Conservation (phyloP, 2,329 filamentous ascomycete species). For the Huntiella decipiens region DNA sequence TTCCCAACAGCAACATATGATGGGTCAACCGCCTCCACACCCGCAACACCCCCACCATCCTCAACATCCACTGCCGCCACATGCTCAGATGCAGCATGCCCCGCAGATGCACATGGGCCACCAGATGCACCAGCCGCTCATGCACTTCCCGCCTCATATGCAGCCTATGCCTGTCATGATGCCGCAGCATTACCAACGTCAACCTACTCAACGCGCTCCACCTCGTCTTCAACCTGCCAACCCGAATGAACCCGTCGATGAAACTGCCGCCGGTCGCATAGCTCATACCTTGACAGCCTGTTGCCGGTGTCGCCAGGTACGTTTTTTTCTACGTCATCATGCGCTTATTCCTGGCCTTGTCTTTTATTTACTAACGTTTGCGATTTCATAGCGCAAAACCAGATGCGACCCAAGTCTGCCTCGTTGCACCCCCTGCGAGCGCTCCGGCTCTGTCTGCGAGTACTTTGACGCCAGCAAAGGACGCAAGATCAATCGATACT, state of each 20-base stretch:
- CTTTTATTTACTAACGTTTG: neutral
- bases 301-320: slow-evolving; percentile 58
- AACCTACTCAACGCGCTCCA: slow-evolving; percentile 6
- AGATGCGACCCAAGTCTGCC: slow-evolving; percentile 86
- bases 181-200: neutral
- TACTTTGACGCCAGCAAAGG: slow-evolving; percentile 85
- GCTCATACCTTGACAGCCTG: slow-evolving; percentile 67
- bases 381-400: slow-evolving; percentile 59
- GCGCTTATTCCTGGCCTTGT: too few relatives aligned
- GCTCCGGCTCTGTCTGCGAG: slow-evolving; percentile 78
- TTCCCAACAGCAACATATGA: slow-evolving; percentile 15
- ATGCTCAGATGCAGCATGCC: slow-evolving; percentile 14
- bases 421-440: slow-evolving; percentile 79
- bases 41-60: slow-evolving; percentile 12
- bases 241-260: slow-evolving; percentile 12
- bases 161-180: slow-evolving; percentile 5
- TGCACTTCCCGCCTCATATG: slow-evolving; percentile 9
- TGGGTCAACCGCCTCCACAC: slow-evolving; percentile 4
- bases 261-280: slow-evolving; percentile 33
- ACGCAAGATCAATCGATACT: slow-evolving; percentile 70
- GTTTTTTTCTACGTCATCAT: neutral
- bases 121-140: slow-evolving; percentile 6
- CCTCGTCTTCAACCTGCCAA: slow-evolving; percentile 10
- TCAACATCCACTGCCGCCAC: slow-evolving; percentile 12
- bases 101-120: slow-evolving; percentile 8